Evolutionary conservation across 306 rosid species (phyloP).

Genomic region (Morella rubra): DNA sequence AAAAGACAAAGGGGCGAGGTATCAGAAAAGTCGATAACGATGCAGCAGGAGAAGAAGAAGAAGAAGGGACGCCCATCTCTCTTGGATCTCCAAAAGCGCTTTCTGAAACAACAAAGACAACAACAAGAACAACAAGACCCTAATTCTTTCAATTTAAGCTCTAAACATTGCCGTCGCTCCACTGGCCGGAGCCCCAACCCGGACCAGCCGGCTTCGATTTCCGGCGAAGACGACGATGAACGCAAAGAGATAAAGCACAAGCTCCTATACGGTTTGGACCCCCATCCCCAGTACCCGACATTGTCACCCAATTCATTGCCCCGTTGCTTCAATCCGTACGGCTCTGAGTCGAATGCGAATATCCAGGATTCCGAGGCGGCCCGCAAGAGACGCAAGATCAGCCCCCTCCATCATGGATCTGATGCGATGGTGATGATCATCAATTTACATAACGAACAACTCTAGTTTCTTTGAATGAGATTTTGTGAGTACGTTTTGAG

Average conservation of each 20-base stretch:
- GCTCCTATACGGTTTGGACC: slow-evolving; percentile 60
- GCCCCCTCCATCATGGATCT: slow-evolving; percentile 45
- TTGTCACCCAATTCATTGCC: slow-evolving; percentile 36
- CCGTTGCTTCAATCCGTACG: slow-evolving; percentile 27
- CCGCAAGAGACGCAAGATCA: slow-evolving; percentile 55
- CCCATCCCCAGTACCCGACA: slow-evolving; percentile 47
- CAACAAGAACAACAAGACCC: slow-evolving; percentile 33
- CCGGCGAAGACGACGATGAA: slow-evolving; percentile 66
- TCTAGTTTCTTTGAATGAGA: background rate
- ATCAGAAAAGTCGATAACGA: slow-evolving; percentile 57
- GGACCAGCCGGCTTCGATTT: slow-evolving; percentile 13
- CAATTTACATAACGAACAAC: slow-evolving; percentile 1
- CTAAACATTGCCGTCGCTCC: slow-evolving; percentile 34
- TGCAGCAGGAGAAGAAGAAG: slow-evolving; percentile 54
- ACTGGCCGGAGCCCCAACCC: slow-evolving; percentile 28
- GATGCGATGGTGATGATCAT: slow-evolving; percentile 56
- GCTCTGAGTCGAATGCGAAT: slow-evolving; percentile 33
- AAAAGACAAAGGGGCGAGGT: slow-evolving; percentile 55
- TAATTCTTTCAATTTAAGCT: slow-evolving; percentile 32
- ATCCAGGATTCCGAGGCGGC: slow-evolving; percentile 48
- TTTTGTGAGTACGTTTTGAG: slow-evolving; percentile 4
- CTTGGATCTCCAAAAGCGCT: slow-evolving; percentile 91
- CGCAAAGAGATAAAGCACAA: slow-evolving; percentile 78
- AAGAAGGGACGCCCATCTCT: slow-evolving; percentile 97
- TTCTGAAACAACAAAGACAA: slow-evolving; percentile 55